These are phyloP conservation scores for Botrytis paeoniae DNA, from an alignment of 2,329 filamentous ascomycete genomes.

Conservation along the genomic window DNA sequence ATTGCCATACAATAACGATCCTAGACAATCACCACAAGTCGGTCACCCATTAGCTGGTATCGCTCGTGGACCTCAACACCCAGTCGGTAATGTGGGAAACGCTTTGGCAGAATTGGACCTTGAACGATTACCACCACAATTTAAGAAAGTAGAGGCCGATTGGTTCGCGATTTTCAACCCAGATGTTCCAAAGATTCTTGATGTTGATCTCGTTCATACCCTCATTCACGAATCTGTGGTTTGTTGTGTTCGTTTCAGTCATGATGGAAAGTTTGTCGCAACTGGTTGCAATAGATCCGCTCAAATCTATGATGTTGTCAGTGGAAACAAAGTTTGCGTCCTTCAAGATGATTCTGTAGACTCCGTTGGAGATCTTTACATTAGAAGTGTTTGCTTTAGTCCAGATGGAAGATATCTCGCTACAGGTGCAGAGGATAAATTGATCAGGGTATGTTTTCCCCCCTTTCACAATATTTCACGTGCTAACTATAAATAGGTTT, in stretches of 20 bases:
- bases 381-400: slow-evolving; percentile 97
- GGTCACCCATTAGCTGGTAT: slow-evolving; percentile 78
- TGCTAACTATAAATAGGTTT: slow-evolving; percentile 60
- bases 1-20: slow-evolving; percentile 80
- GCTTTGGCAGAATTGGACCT: slow-evolving; percentile 82
- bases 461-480: slow-evolving; percentile 8
- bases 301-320: slow-evolving; percentile 94
- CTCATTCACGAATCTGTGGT: slow-evolving; percentile 93
- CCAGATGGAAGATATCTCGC: slow-evolving; percentile 91
- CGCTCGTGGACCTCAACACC: slow-evolving; percentile 31
- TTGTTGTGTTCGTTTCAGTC: slow-evolving; percentile 95
- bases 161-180: slow-evolving; percentile 99
- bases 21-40: slow-evolving; percentile 79
- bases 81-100: slow-evolving; percentile 56
- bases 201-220: slow-evolving; percentile 92
- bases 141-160: slow-evolving; percentile 85
- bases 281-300: slow-evolving; percentile 98
- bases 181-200: slow-evolving; percentile 79
- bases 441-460: slow-evolving; percentile 73
- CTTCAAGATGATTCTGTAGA: slow-evolving; percentile 87
- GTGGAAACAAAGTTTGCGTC: slow-evolving; percentile 82
- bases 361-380: slow-evolving; percentile 89
- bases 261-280: slow-evolving; percentile 91
- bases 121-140: slow-evolving; percentile 76
- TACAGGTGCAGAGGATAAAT: slow-evolving; percentile 95